Evolutionary conservation across 257 asterid genomes (phyloP), one percentile per base, ranked within the genome.

Genomic region (Cordia subcordata): DNA sequence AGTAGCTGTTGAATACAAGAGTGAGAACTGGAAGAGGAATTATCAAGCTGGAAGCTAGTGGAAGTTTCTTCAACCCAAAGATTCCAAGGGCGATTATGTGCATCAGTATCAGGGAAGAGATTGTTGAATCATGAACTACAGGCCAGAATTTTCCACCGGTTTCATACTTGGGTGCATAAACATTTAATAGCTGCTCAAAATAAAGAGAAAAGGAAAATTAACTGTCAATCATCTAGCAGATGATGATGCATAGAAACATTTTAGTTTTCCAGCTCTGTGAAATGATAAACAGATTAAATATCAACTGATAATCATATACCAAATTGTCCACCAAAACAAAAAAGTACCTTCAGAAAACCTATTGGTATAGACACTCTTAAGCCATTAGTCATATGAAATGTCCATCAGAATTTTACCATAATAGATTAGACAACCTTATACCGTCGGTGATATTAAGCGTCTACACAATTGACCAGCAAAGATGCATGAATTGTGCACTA

Each of bases 111-210:
- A 93, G 78, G 23, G 95, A 83, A 75, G 81, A 84, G 69, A 89
- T 77, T 14, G 94, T 89, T 10, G 96, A 83, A 32, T 85, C 96
- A 49, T 93, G 96, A 60, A 86, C 95, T 44, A 93, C 79, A 19
- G 99, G 95, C 99, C 99, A 93, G 68, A 86, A 86, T 72, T 80
- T 87, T 37, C 99, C 99, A 42, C 85, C 95, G 18, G 96, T 85
- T 69, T 93, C 99, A 68, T 73, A 86, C 73, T 77, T 81, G 52
- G 97, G 90, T 18, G 68, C 78, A 63, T 86, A 93, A 18, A 93
- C 96, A 62, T 81, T 81, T 49, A 83, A 68, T 52, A 93, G 75
- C 99, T 93, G 96, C 66, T 37, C 38, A 62, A 58, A 63, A 55
- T 44, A 13, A 16, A 19, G 14, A 40, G 12, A 39, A 42, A 49